Evolutionary conservation across 1,284 basidiomycete species (phyloP), one percentile per base, ranked within the genome.

Genomic region (Xerocomus minutiporus): DNA sequence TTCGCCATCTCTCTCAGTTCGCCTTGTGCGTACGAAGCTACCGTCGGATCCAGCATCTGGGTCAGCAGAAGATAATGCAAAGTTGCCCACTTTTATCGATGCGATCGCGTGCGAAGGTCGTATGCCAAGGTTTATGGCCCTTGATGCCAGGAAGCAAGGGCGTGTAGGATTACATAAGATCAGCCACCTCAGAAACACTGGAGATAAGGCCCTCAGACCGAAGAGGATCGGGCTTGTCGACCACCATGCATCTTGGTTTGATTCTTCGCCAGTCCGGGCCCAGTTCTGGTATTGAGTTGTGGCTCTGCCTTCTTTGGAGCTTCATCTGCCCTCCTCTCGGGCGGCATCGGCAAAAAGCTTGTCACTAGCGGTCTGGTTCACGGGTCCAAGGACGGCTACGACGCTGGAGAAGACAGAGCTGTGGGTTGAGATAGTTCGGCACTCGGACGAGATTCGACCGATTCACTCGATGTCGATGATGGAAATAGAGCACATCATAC

Each of bases 191-290:
- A n/a, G 38, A 40, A 38, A 38, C 17, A 38, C 7, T 26, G n/a
- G 11, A 32, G 31, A 32, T 9, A n/a, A 32, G 20, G 20, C 20
- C 20, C 20, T 20, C 31, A 32, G n/a, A n/a, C 64, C 35, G 78
- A 29, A 90, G 71, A 5, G 90, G 88, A 69, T 88, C 91, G 73
- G 92, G 84, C 61, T 12, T 90, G 73, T 93, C 90, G 39, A 91
- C 78, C 4, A 93, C 79, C 91, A 20, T 38, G 15, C 15, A 36
- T 36, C 35, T 8, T 36, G 35, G 5, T 6, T 34, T 15, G 34
- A n/a, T 3, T 6, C 15, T n/a, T 35, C 34, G 34, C 34, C 34
- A 35, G 31, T 32, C 31, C 31, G 4, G 11, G 9, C 81, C 91
- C 88, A 92, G 62, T 86, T 83, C 60, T 78, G 72, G 36, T 82